Evolutionary conservation across 768 basidiomycete genomes (phyloP), one percentile per base, ranked within the genome.

Genomic region (Tubosaeta sp.): DNA sequence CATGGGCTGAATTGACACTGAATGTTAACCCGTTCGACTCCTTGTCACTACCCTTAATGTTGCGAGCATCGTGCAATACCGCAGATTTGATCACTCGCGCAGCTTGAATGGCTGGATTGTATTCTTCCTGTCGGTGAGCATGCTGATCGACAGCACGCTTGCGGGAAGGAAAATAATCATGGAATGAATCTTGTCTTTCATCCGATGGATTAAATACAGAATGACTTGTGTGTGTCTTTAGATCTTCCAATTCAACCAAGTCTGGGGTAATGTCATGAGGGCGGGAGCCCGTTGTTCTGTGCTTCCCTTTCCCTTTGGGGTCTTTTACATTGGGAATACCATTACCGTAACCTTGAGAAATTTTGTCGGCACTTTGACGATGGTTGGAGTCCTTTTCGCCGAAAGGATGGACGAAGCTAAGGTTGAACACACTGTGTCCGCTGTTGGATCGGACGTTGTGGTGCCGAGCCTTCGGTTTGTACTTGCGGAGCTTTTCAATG

Each of bases 21-120:
- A 81, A 82, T 13, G 69, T 68, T 49, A 83, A 60, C 39, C 71
- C 72, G 14, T 61, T 74, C 30, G 68, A 64, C 21, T 69, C 72
- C 31, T 74, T 71, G 24, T 72, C 73, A 16, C 72, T 72, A 11
- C 84, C 82, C 46, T 68, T 72, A 51, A 90, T 73, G 58, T 87
- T 86, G 14, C 87, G 77, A 25, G 87, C 87, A 66, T 90, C 87
- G 59, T 89, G 87, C 36, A 89, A 66, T 7, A 88, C 75, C 1
- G 83, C 84, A n/a, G 76, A 76, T 68, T 82, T 87, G 35, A 89
- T 54, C 10, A 73, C 80, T 62, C 79, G 85, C 2, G 83, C 87
- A 10, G 85, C 86, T 31, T 76, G 73, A 18, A 76, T 66, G 1
- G 76, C 76, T 10, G 72, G 71, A 12, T 75, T 76, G 29, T 61